Evolutionary conservation across 2,329 filamentous ascomycete genomes (phyloP).

Genomic region (Pseudogymnoascus sp.): DNA sequence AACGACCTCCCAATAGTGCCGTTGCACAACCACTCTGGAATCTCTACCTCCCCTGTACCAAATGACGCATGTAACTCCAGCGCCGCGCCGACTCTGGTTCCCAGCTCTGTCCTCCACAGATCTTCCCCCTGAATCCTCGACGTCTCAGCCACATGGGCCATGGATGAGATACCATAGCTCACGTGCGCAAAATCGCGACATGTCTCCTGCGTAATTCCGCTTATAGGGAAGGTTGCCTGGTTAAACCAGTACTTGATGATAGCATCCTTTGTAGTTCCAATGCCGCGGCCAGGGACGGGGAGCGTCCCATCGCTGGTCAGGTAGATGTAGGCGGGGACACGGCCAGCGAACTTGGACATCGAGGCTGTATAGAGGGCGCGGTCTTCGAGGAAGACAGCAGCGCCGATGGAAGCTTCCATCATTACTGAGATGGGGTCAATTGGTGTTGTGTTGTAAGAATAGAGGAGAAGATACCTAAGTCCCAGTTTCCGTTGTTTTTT

Average conservation of each 20-base stretch:
- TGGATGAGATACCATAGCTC: constrained; percentile 23
- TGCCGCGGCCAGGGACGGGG: constrained; percentile 15
- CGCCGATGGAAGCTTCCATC: constrained; percentile 22
- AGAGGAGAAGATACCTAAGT: constrained; percentile 19
- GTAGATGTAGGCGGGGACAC: constrained; percentile 25
- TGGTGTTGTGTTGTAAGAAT: background rate
- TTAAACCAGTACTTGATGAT: constrained; percentile 16
- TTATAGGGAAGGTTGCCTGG: constrained; percentile 11
- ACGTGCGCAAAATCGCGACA: constrained; percentile 26
- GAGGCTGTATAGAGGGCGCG: constrained; percentile 18
- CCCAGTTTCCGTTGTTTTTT: constrained; percentile 23
- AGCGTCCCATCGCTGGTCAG: constrained; percentile 20
- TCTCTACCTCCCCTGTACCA: background rate
- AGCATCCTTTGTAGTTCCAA: background rate
- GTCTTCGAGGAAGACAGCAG: constrained; percentile 25
- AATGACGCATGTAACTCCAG: constrained; percentile 12
- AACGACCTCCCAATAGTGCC: constrained; percentile 15
- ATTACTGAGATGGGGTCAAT: constrained; percentile 16
- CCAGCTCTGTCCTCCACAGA: constrained; percentile 19
- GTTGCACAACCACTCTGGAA: constrained; percentile 20
- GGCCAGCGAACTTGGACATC: constrained; percentile 20
- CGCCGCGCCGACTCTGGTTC: constrained; percentile 18
- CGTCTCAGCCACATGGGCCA: constrained; percentile 26
- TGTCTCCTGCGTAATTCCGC: constrained; percentile 23
- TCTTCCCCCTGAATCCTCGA: constrained; percentile 25